These are phyloP conservation scores for Furcasterigmium sp. DNA, from an alignment of 2,329 filamentous ascomycete species.

Conservation along the genomic window DNA sequence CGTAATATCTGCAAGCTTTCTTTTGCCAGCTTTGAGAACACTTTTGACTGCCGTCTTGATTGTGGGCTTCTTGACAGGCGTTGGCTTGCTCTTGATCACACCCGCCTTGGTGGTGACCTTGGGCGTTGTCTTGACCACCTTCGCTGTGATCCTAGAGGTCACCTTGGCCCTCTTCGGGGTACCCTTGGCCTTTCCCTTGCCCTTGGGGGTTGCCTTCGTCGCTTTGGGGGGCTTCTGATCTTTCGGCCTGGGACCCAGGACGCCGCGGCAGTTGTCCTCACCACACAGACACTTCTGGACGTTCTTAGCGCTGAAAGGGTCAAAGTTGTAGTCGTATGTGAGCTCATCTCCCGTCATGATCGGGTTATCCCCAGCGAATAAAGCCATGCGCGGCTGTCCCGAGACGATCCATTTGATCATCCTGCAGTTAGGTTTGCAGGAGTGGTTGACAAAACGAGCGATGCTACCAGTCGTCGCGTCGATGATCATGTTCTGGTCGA, in stretches of 20 bases:
- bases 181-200: slow-evolving; percentile 8
- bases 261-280: slow-evolving; percentile 57
- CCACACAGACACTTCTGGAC: slow-evolving; percentile 63
- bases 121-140: slow-evolving; percentile 10
- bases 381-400: slow-evolving; percentile 89
- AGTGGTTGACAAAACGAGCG: slow-evolving; percentile 97
- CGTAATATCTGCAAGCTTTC: neutral
- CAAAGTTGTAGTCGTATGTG: slow-evolving; percentile 84
- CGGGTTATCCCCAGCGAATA: slow-evolving; percentile 85
- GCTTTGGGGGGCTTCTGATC: slow-evolving; percentile 42
- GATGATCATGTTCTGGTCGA: slow-evolving; percentile 97
- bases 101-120: neutral
- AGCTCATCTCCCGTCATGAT: slow-evolving; percentile 95
- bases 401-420: slow-evolving; percentile 98
- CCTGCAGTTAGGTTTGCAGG: slow-evolving; percentile 89
- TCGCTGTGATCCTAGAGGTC: slow-evolving; percentile 15
- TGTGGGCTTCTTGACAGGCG: slow-evolving; percentile 43
- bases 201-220: slow-evolving; percentile 25
- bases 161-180: slow-evolving; percentile 15
- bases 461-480: slow-evolving; percentile 95
- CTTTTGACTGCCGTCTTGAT: slow-evolving; percentile 15
- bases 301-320: slow-evolving; percentile 64
- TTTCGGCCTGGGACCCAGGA: slow-evolving; percentile 57
- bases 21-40: slow-evolving; percentile 4
- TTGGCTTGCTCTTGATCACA: slow-evolving; percentile 36